Evolutionary conservation across 192 early-diverging fungal species (phyloP).

Genomic region (Chytriomyces sp.): DNA sequence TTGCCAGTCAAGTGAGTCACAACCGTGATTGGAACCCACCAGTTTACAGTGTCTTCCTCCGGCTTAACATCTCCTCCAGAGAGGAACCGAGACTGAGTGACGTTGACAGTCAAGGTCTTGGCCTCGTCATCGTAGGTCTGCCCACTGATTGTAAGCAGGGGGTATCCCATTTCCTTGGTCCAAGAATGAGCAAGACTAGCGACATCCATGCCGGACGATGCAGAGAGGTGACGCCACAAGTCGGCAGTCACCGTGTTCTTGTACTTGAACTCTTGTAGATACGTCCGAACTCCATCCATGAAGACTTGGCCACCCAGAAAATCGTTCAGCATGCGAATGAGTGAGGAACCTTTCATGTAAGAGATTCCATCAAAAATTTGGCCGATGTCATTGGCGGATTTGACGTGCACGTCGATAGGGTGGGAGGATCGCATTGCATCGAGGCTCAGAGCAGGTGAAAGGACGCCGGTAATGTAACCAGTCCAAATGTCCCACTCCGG

Average conservation of each 20-base stretch:
- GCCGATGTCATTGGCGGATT: constrained; percentile 79
- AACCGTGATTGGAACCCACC: constrained; percentile 81
- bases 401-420: constrained; percentile 87
- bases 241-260: constrained; percentile 83
- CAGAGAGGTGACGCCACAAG: constrained; percentile 80
- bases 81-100: constrained; percentile 82
- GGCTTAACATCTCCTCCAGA: constrained; percentile 71
- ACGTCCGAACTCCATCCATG: constrained; percentile 40
- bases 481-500: constrained; percentile 95
- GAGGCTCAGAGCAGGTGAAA: constrained; percentile 73
- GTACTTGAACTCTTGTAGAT: constrained; percentile 81
- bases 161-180: constrained; percentile 85
- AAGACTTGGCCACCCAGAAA: constrained; percentile 37
- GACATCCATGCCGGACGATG: constrained; percentile 80
- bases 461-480: constrained; percentile 75
- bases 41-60: constrained; percentile 75
- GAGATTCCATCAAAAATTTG: constrained; percentile 93
- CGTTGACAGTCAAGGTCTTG: constrained; percentile 49
- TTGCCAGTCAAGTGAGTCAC: constrained; percentile 44
- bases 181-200: constrained; percentile 80
- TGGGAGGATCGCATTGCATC: constrained; percentile 85
- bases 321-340: constrained; percentile 89
- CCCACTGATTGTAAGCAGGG: constrained; percentile 71
- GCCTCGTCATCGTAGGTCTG: constrained; percentile 47
- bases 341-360: constrained; percentile 86